Base-by-base conservation (phyloP, 75 land plant species). In the Sequoia sempervirens region DNA sequence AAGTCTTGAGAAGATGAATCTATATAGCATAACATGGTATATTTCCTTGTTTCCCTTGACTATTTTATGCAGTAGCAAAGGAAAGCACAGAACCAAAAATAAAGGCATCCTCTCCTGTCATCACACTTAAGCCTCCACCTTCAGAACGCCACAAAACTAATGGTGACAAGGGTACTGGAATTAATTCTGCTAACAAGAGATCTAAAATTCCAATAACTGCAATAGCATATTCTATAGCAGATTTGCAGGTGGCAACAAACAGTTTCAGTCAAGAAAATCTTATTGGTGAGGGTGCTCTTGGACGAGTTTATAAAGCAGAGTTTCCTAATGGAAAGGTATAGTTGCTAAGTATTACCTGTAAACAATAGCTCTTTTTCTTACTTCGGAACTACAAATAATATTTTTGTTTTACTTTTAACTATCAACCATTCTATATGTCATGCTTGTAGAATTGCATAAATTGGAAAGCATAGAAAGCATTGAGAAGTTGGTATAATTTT, bases 181-280 rank as follows among this genome's bases (percentile, higher is more conserved):
- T 85, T 81, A 90, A 81, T 80, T 91, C 91, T 83, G 82, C 96
- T 50, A 18, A 75, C 46, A 94, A 88, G 81, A 92, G 86, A 85
- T 76, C 84, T 10, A 95, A 91, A 84, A 76, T 86, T 14, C 94
- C 93, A 15, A 86, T 94, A 52, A 87, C 96, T 85, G 97, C 97
- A 75, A 86, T 91, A 56, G 75, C 91, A 36, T 97, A 91, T 84
- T 94, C 98, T 41, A 93, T 97, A 83, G 94, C 99, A 75, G 89
- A 92, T 78, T 92, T 95, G 64, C 97, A 97, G 76, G 64, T 87
- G 40, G 97, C 96, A 68, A 95, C 99, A 47, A 97, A 97, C 82
- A 92, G 96, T 87, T 97, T 96, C 86, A 91, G 91, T 75, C 98
- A 96, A 85, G 98, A 96, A 82, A 87, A 86, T 84, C 92, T 96